Conservation (phyloP, 768 basidiomycete species). For the Phanerochaete carnosa region DNA sequence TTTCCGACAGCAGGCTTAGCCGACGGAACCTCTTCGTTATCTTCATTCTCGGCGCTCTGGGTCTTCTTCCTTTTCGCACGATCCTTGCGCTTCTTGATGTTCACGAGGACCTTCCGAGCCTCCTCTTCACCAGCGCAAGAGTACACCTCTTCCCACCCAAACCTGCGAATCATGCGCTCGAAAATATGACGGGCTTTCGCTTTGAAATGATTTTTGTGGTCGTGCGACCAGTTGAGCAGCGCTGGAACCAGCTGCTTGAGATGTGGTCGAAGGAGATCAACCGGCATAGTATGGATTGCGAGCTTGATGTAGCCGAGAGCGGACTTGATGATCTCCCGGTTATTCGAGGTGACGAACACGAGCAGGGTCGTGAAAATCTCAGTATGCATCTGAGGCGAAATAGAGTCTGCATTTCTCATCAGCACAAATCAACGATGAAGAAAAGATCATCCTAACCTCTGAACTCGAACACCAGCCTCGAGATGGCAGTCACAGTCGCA, state of each 20-base stretch:
- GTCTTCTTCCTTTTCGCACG: constrained; percentile 87
- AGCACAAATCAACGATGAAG: not conserved
- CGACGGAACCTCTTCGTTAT: constrained; percentile 41
- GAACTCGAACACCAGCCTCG: constrained; percentile 93
- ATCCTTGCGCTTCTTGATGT: constrained; percentile 95
- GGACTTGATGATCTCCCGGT: constrained; percentile 98
- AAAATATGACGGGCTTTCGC: constrained; percentile 95
- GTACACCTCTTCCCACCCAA: constrained; percentile 83
- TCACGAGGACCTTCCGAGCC: constrained; percentile 82
- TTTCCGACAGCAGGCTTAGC: constrained; percentile 54
- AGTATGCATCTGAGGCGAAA: constrained; percentile 67
- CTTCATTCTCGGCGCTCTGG: constrained; percentile 46
- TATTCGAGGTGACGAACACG: constrained; percentile 89
- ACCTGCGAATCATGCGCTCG: constrained; percentile 90
- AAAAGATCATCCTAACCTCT: constrained; percentile 52
- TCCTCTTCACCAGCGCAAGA: constrained; percentile 73
- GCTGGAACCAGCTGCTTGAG: constrained; percentile 78
- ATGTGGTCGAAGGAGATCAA: constrained; percentile 71
- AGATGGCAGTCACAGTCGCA: constrained; percentile 92
- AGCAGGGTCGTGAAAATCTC: constrained; percentile 86
- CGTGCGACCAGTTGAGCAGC: constrained; percentile 89
- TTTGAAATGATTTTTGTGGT: constrained; percentile 99
- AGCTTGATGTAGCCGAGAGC: constrained; percentile 94
- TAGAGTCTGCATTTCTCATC: constrained; percentile 44
- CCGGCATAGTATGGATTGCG: constrained; percentile 79